A percentile compares a stretch with the other conserved stretches of the same genome.
Conservation (phyloP, 2,329 filamentous ascomycete genomes). For the Hirsutella rhossiliensis region DNA sequence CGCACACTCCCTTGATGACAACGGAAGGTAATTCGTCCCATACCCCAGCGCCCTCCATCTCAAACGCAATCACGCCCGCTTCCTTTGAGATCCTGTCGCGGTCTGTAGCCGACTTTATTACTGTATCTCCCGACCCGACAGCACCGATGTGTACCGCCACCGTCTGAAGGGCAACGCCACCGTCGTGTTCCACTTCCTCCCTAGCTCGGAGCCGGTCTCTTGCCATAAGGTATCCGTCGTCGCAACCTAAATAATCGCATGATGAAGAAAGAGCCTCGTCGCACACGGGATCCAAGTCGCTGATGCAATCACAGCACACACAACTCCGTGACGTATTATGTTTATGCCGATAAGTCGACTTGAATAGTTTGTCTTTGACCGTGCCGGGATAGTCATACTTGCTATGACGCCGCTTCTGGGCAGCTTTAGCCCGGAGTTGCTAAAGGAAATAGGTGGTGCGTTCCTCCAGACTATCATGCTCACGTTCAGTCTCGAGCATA, state of each 20-base stretch:
- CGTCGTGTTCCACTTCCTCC: not conserved
- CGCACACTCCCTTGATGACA: constrained; percentile 23
- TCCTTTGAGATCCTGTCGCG: constrained; percentile 20
- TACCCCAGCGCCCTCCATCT: constrained; percentile 22
- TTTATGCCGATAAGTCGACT: too few species aligned
- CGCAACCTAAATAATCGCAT: too few species aligned
- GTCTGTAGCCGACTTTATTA: constrained; percentile 24
- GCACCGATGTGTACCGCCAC: constrained; percentile 20
- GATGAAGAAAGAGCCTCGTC: too few species aligned
- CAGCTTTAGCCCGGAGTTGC: constrained; percentile 2
- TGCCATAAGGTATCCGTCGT: constrained; percentile 12
- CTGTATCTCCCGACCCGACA: constrained; percentile 25
- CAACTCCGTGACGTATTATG: too few species aligned
- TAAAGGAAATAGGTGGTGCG: constrained; percentile 5
- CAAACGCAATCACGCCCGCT: constrained; percentile 17
- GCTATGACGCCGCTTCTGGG: constrained; percentile 2
- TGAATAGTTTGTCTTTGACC: too few species aligned
- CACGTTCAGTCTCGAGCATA: constrained; percentile 8
- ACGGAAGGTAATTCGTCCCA: constrained; percentile 20
- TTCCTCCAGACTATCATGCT: not conserved
- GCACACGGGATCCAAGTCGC: too few species aligned
- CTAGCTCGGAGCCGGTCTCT: constrained; percentile 14
- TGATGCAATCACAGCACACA: too few species aligned
- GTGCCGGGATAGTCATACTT: constrained; percentile 14
- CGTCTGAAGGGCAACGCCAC: constrained; percentile 4